Percentiles rank a stretch among this genome's conserved stretches.
Evolutionary conservation across 2,329 filamentous ascomycete genomes (phyloP).

Genomic region (Kalmusia sp.): DNA sequence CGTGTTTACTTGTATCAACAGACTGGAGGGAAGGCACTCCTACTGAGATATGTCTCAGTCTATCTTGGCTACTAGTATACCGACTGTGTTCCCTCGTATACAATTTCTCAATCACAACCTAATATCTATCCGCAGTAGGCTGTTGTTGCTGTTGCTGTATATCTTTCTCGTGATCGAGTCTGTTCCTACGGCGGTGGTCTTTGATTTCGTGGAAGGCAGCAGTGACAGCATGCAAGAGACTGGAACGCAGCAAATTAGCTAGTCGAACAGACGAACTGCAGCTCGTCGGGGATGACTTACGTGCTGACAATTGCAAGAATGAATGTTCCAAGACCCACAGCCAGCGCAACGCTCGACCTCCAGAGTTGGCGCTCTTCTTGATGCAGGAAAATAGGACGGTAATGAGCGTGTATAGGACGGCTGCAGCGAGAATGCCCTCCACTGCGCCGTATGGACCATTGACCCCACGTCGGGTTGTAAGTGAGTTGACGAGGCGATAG

Average conservation of each 20-base stretch:
- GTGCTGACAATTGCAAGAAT: conserved; percentile 54
- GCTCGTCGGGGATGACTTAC: conserved; percentile 38
- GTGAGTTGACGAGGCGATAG: conserved; percentile 45
- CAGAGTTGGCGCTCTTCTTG: conserved; percentile 39
- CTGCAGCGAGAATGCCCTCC: conserved; percentile 55
- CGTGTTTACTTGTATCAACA: no score
- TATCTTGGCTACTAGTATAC: no score
- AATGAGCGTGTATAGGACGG: conserved; percentile 52
- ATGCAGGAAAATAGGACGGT: conserved; percentile 43
- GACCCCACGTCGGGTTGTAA: conserved; percentile 35
- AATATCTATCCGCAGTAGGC: no score
- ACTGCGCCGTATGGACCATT: conserved; percentile 48
- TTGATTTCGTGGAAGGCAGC: conserved; percentile 51
- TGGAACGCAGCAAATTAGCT: neutral
- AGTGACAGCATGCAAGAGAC: conserved; percentile 52
- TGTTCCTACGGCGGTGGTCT: conserved; percentile 24
- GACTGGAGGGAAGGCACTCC: no score
- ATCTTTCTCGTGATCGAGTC: neutral
- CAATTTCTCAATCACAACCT: no score
- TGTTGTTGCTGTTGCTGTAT: neutral
- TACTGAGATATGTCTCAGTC: no score
- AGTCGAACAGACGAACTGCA: neutral
- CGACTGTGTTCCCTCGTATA: no score
- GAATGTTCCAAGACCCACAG: conserved; percentile 53
- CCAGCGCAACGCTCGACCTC: conserved; percentile 46